Evolutionary conservation across 1,284 basidiomycete species (phyloP), one percentile per base, ranked within the genome.

Genomic region (Cutaneotrichosporon cavernicola): DNA sequence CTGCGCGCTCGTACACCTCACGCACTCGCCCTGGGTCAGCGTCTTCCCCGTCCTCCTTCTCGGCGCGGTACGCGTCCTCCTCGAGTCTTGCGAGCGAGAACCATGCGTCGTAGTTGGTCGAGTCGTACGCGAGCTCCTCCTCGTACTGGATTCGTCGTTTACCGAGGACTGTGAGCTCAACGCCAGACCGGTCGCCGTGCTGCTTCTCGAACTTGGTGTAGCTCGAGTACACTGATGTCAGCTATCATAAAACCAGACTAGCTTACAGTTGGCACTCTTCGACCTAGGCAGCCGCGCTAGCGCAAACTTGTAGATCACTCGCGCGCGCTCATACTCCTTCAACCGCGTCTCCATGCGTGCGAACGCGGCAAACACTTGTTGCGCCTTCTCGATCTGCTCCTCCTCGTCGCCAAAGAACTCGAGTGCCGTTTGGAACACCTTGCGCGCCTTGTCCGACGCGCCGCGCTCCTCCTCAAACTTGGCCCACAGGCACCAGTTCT

Each of bases 171-270:
- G 96, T 99, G 32, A 89, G 86, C 78, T 98, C 96, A 26, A 99
- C 88, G 0, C 91, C 89, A 18, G 87, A 85, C 21, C 92, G 88
- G 38, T 90, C 89, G 32, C 97, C 96, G 72, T 96, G 94, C 77
- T 98, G 97, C 81, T 99, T 99, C 82, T 99, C 97, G 71, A 99
- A 98, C 76, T 92, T 92, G 22, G 95, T 97, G 77, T 97, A 98
- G 5, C 91, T 86, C 14, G 92, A 87, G 76, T 95, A 96, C 86
- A 74, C 67, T 75, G 64, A 16, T 7, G 57, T 72, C 65, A 74
- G 70, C 52, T 50, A 0, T 3, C 2, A n/a, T 3, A 2, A 1
- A 32, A 22, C n/a, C 5, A 18, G 1, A 36, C 8, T n/a, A 5
- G 76, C 77, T 65, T 58, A 79, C 77, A 65, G 64, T 69, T 85